Base-by-base conservation (phyloP, 139 green algal genomes). In the Micractinium sp. region DNA sequence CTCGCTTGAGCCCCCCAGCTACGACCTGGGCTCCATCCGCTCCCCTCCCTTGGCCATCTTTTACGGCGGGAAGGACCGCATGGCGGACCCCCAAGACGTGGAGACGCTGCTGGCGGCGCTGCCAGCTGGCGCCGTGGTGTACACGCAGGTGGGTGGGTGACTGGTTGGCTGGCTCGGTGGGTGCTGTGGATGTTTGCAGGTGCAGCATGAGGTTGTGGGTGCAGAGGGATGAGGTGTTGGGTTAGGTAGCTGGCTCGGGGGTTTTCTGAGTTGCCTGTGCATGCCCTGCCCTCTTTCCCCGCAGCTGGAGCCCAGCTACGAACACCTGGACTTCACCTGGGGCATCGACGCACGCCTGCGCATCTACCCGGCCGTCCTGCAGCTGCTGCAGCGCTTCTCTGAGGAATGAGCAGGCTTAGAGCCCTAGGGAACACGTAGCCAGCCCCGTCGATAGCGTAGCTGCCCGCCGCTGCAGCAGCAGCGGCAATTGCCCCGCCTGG, bases 251-350 rank as follows among this genome's bases (percentile, higher is more conserved):
- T 56, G 47, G 47, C 47, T 56, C 47, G 9, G 47, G 5, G 47
- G 47, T 56, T 9, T 56, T 56, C 36, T 60, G 35, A 12, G 77
- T 29, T 61, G 36, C n/a, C 16, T 61, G 35, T 29, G 25, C 33
- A 4, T 38, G 1, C 22, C 4, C 60, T 67, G 12, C 53, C 23
- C 80, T 56, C 16, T 87, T 19, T 75, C 18, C 18, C 82, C 86
- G 53, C 90, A 96, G n/a, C 61, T 89, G 22, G 87, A 94, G 82
- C 88, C 87, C 7, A 85, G 76, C 31, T 96, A 96, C 75, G 92
- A 89, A 27, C 94, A 96, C 89, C 86, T 96, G 18, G 94, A 96
- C 78, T 95, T 94, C 78, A 92, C 91, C 1, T 92, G 91, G 88
- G 93, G 91, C 12, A 76, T 88, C 19, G 85, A 94, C 77, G 89